Evolutionary conservation across 495 filamentous ascomycete genomes (phyloP).

Genomic region (Hypomontagnella monticulosa): DNA sequence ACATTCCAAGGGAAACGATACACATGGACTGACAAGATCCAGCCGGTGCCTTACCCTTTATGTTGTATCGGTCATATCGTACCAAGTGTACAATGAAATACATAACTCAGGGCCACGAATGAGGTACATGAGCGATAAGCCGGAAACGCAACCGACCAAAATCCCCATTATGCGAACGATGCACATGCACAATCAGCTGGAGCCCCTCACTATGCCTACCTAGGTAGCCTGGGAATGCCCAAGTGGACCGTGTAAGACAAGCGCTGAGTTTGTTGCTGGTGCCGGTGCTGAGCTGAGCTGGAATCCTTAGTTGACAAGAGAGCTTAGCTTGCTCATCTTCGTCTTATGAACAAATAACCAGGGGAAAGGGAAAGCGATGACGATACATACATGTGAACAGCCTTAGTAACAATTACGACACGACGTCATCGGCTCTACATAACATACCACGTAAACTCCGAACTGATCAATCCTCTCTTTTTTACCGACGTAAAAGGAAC

Average conservation of each 20-base stretch:
- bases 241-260: conserved; percentile 11
- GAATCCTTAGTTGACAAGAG: conserved; percentile 4
- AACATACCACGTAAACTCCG: conserved; percentile 22
- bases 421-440: conserved; percentile 30
- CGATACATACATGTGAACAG: conserved; percentile 31
- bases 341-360: conserved; percentile 18
- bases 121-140: conserved; percentile 25
- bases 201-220: conserved; percentile 29
- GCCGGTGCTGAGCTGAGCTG: conserved; percentile 24
- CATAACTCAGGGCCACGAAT: conserved; percentile 9
- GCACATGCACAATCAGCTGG: conserved; percentile 36
- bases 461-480: background rate
- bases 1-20: background rate
- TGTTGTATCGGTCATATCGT: conserved; percentile 14
- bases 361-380: background rate
- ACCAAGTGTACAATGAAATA: conserved; percentile 6
- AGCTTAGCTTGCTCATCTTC: background rate
- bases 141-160: conserved; percentile 25
- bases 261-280: background rate
- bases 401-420: conserved; percentile 4
- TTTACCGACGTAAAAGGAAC: background rate
- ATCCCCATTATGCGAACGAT: conserved; percentile 25
- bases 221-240: conserved; percentile 18
- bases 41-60: background rate
- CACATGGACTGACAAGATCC: background rate